Conservation (phyloP, 371 early-diverging fungal genomes). For the Blakeslea trispora region DNA sequence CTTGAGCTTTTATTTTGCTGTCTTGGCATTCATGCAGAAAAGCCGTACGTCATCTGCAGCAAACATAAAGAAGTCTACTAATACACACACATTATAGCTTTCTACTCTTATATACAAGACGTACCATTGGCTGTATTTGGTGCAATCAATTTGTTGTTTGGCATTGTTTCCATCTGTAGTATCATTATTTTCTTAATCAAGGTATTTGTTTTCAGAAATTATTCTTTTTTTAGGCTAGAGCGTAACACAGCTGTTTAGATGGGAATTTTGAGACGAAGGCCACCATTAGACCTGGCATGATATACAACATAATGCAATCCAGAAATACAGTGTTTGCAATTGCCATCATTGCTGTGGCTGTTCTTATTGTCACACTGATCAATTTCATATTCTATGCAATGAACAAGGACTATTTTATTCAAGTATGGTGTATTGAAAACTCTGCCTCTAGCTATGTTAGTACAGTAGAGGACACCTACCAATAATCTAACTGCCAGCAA, state of each 20-base stretch:
- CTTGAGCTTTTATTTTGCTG: constrained; percentile 37
- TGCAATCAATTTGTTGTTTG: constrained; percentile 33
- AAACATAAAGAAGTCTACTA: neutral
- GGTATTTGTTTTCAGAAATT: constrained; percentile 21
- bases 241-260: constrained; percentile 11
- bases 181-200: constrained; percentile 20
- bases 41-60: constrained; percentile 27
- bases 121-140: constrained; percentile 29
- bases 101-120: constrained; percentile 29
- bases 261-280: neutral
- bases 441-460: constrained; percentile 5
- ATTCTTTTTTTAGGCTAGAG: too few relatives aligned
- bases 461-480: neutral
- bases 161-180: constrained; percentile 23
- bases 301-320: neutral
- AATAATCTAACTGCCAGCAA: neutral
- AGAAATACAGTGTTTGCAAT: constrained; percentile 17
- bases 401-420: constrained; percentile 12
- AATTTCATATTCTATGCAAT: constrained; percentile 26
- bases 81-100: constrained; percentile 19
- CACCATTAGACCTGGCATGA: neutral
- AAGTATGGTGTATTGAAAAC: constrained; percentile 22
- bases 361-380: constrained; percentile 21
- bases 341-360: constrained; percentile 19
- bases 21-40: constrained; percentile 29